Conservation (phyloP, 2,329 filamentous ascomycete genomes). For the Cladorrhinum sp. region DNA sequence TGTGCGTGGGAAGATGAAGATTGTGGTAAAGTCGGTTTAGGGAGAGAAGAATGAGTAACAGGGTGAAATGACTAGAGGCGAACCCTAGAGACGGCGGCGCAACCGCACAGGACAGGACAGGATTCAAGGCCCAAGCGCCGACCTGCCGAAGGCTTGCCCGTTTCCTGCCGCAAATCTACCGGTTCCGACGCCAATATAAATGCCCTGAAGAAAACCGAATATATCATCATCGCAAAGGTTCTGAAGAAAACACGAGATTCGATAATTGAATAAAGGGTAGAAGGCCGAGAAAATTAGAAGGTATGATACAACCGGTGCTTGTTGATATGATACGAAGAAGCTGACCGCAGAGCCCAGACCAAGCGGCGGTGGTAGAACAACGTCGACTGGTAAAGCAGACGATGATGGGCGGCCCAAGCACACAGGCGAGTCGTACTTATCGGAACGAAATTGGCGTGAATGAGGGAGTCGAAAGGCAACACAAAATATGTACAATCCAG, state of each 20-base stretch:
- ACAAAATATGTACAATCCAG: conserved; percentile 29
- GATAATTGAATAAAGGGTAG: not conserved
- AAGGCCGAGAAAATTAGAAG: conserved; percentile 12
- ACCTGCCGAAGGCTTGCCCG: not conserved
- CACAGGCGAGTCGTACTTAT: not conserved
- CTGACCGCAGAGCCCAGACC: not conserved
- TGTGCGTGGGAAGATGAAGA: not conserved
- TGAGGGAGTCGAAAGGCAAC: conserved; percentile 8
- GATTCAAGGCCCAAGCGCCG: not conserved
- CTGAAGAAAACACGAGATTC: conserved; percentile 13
- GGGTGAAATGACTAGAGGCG: not conserved
- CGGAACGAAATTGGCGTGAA: conserved; percentile 8
- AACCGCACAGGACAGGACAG: not conserved
- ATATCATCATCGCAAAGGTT: conserved; percentile 10
- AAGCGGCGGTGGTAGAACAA: not conserved
- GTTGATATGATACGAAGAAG: conserved; percentile 3
- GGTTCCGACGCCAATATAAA: not conserved
- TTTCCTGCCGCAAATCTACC: not conserved
- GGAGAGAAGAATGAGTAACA: not conserved
- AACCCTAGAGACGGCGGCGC: not conserved
- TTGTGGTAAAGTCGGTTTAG: not conserved
- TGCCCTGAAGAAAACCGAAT: conserved; percentile 9
- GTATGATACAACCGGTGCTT: conserved; percentile 24
- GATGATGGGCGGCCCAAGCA: not conserved
- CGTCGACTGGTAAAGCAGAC: not conserved